A percentile compares a stretch with the other conserved stretches of the same genome.
These are phyloP conservation scores for Chytriomyces confervae DNA, from an alignment of 192 early-diverging fungal genomes.

Conservation along the genomic window DNA sequence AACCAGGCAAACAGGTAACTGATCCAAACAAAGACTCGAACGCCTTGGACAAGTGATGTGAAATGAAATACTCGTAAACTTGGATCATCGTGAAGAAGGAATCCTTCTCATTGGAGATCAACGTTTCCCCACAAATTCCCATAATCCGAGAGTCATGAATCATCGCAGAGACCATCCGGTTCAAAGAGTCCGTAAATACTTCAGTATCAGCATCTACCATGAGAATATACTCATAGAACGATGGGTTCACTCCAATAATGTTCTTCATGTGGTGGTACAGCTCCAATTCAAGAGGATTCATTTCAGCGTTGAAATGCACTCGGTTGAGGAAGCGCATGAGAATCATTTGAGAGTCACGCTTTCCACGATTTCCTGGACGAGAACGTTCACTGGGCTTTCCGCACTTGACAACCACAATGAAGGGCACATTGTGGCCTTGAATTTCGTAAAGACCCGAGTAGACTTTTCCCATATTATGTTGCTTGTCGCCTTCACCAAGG, in stretches of 20 bases:
- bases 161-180: slow-evolving; percentile 64
- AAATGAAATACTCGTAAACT: slow-evolving; percentile 98
- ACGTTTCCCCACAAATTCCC: slow-evolving; percentile 92
- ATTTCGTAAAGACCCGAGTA: slow-evolving; percentile 94
- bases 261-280: slow-evolving; percentile 86
- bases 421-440: slow-evolving; percentile 87
- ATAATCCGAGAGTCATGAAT: slow-evolving; percentile 65
- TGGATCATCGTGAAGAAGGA: slow-evolving; percentile 98
- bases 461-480: slow-evolving; percentile 94
- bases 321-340: slow-evolving; percentile 83
- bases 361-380: slow-evolving; percentile 79
- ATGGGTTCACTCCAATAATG: slow-evolving; percentile 81
- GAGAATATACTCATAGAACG: slow-evolving; percentile 74
- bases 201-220: slow-evolving; percentile 71
- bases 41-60: slow-evolving; percentile 97
- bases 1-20: slow-evolving; percentile 95
- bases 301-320: slow-evolving; percentile 79
- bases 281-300: slow-evolving; percentile 80
- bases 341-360: slow-evolving; percentile 86
- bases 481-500: slow-evolving; percentile 87
- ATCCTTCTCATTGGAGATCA: slow-evolving; percentile 85
- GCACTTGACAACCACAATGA: slow-evolving; percentile 92
- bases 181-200: slow-evolving; percentile 55
- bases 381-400: slow-evolving; percentile 84
- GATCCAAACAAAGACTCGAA: slow-evolving; percentile 98